A percentile compares a stretch with the other conserved stretches of the same genome.
Evolutionary conservation across 2,329 filamentous ascomycete genomes (phyloP).

Genomic region (Hypoxylon sp.): DNA sequence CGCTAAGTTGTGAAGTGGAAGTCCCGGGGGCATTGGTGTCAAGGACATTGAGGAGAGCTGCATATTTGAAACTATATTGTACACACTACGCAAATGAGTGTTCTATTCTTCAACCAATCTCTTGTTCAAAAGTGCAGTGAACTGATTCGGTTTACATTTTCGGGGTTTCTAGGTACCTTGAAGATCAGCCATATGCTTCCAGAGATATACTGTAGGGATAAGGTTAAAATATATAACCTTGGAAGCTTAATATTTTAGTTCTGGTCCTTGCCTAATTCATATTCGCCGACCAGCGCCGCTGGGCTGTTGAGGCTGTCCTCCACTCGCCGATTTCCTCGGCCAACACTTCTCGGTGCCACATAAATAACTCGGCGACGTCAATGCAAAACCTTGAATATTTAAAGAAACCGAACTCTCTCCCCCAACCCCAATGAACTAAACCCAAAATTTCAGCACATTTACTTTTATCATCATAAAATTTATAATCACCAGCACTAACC

Average conservation of each 20-base stretch:
- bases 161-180: no score
- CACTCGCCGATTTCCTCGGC: slow-evolving; percentile 35
- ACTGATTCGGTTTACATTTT: no score
- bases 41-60: no score
- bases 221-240: slow-evolving; percentile 2
- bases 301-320: slow-evolving; percentile 15
- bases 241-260: background rate
- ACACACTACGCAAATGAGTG: no score
- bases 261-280: slow-evolving; percentile 4
- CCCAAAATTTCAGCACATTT: background rate
- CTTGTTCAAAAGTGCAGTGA: no score
- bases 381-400: slow-evolving; percentile 9
- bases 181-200: no score
- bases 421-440: background rate
- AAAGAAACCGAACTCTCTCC: background rate
- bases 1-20: no score
- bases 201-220: no score
- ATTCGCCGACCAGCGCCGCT: slow-evolving; percentile 28
- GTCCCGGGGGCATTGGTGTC: no score
- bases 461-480: no score
- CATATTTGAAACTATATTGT: no score
- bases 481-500: background rate
- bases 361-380: slow-evolving; percentile 20
- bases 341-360: slow-evolving; percentile 8
- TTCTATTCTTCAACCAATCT: no score